Base-by-base conservation (phyloP, 371 early-diverging fungal species). In the Smittium culicis region DNA sequence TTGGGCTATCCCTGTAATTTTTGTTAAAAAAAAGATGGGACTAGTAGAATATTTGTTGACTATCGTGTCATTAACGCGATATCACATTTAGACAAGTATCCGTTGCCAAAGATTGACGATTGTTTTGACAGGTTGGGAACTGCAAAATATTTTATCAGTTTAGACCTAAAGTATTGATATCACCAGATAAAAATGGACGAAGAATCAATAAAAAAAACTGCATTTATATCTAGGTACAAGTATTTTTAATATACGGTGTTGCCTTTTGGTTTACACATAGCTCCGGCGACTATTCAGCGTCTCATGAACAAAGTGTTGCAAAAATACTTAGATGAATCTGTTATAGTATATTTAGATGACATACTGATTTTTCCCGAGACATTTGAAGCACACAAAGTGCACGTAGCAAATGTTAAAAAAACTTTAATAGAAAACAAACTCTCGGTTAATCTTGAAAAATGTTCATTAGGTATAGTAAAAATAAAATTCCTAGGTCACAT, bases 301-400 rank as follows among this genome's bases (percentile, higher is more conserved):
- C n/a, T 69, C 1, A 80, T 85, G 74, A 74, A 76, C 54, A 16
- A 66, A 0, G 64, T 81, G 0, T 72, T 86, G 0, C 35, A 67
- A 71, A 64, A 75, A 1, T 68, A 70, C 32, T 31, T 78, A 0
- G 81, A 80, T 61, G 68, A 73, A 2, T 81, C 66, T 31, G 71
- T 73, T 1, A 61, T 81, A 0, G 72, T 81, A 1, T 86, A 82
- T 45, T 57, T 86, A 0, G 85, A 86, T 66, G 82, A 85, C 65
- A 81, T 85, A 0, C 65, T 85, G 0, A 80, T 88, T 27, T 85
- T 72, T 63, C 77, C 79, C 8, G 61, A 75, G 17, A 75, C 72
- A 8, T 25, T 33, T n/a, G 74, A 79, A 16, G 79, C 82, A 32
- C 84, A 86, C 61, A 34, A 66, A 5, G 1, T 56, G 3, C 78